These are phyloP conservation scores for Lindgomyces ingoldianus DNA, from an alignment of 495 filamentous ascomycete species.

Conservation along the genomic window DNA sequence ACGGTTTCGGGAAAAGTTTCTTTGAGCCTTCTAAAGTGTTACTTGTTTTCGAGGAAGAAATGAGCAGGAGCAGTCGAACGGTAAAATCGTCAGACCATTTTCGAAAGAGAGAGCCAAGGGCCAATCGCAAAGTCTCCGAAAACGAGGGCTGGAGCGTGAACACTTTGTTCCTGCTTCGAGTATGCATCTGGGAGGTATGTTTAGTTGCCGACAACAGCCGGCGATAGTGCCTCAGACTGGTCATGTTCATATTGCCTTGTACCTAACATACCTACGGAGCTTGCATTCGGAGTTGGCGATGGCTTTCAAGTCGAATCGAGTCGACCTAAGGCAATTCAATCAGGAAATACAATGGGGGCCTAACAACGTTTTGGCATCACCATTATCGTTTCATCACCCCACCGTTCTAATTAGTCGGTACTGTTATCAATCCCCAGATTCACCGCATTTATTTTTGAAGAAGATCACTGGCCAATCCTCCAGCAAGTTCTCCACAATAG, in stretches of 20 bases:
- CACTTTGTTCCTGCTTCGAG: not conserved
- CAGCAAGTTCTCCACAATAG: not conserved
- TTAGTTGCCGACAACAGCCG: not conserved
- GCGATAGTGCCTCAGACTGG: too few species aligned
- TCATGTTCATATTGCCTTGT: too few species aligned
- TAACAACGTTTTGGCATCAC: too few species aligned
- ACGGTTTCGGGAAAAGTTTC: not conserved
- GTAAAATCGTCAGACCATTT: not conserved
- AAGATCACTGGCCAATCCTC: too few species aligned
- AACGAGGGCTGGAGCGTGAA: not conserved
- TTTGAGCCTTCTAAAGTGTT: not conserved
- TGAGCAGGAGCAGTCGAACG: not conserved
- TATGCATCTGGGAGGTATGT: not conserved
- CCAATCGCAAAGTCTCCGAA: not conserved
- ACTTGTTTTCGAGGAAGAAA: not conserved
- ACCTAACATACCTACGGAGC: not conserved
- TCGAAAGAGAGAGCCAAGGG: not conserved
- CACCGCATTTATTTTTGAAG: too few species aligned
- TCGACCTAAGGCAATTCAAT: too few species aligned
- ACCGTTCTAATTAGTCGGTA: too few species aligned
- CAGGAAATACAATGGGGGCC: not conserved
- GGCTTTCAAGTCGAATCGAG: too few species aligned
- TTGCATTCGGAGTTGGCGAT: not conserved
- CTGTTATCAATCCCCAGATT: too few species aligned
- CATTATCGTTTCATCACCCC: too few species aligned